Conservation (phyloP, 148 eudicot genomes). For the Rhododendron simsii region DNA sequence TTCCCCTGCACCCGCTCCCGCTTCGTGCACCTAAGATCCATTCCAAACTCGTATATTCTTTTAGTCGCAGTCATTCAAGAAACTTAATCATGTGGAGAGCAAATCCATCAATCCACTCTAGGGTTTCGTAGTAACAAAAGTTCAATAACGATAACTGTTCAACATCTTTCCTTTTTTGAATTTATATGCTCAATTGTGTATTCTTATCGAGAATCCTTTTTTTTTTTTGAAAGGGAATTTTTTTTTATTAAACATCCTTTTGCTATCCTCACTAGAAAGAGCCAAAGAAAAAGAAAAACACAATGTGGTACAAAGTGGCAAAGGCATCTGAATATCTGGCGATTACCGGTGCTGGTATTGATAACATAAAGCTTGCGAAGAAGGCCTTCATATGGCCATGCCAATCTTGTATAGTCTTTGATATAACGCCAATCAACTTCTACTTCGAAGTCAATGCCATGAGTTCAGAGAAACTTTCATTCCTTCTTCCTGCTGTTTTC, state of each 20-base stretch:
- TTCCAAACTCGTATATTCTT: background rate
- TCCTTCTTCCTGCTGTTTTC: constrained; percentile 6
- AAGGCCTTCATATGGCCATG: background rate
- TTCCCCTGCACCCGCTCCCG: too few species aligned
- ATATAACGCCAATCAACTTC: background rate
- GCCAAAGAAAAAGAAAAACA: background rate
- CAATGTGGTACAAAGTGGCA: background rate
- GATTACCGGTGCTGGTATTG: background rate
- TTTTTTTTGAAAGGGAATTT: too few species aligned
- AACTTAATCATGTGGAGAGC: background rate
- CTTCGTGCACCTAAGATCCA: background rate
- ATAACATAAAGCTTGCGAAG: background rate
- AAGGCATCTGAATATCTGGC: background rate
- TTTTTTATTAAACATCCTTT: background rate
- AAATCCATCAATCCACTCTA: background rate
- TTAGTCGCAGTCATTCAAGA: background rate
- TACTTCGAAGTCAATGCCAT: background rate
- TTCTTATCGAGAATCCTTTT: too few species aligned
- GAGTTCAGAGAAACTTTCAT: background rate
- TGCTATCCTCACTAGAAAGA: background rate
- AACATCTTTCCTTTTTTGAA: background rate
- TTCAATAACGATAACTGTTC: background rate
- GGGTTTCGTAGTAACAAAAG: background rate
- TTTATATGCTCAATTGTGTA: background rate
- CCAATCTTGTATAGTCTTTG: background rate